A percentile compares a stretch with the other conserved stretches of the same genome.
Evolutionary conservation across 306 rosid genomes (phyloP).

Genomic region (Pterocarpus macrocarpus): DNA sequence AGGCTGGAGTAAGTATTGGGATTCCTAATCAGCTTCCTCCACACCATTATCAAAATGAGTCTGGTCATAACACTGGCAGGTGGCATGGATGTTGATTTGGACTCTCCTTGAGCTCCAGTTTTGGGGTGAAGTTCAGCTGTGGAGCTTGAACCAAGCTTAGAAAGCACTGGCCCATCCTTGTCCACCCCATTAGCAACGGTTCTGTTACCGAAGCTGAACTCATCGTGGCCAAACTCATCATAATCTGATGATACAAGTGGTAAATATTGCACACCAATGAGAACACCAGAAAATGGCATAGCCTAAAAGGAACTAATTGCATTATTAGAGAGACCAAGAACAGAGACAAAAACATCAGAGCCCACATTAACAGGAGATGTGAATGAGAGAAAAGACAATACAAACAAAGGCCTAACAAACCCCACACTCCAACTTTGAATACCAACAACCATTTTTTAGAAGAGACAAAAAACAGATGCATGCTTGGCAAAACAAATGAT

Average conservation of each 20-base stretch:
- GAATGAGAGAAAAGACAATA: constrained; percentile 7
- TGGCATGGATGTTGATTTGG: constrained; percentile 73
- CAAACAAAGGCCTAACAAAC: constrained; percentile 45
- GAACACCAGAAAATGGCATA: constrained; percentile 26
- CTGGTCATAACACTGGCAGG: constrained; percentile 89
- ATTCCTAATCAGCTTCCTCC: constrained; percentile 83
- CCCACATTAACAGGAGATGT: background rate
- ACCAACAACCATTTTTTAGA: constrained; percentile 34
- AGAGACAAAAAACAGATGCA: constrained; percentile 43
- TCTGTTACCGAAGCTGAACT: constrained; percentile 87
- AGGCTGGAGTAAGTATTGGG: constrained; percentile 91
- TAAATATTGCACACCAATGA: background rate
- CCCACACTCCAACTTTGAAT: constrained; percentile 47
- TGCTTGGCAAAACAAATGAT: background rate
- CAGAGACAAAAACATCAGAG: background rate
- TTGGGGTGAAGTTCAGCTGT: constrained; percentile 85
- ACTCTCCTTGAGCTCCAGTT: constrained; percentile 51
- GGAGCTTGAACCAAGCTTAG: constrained; percentile 86
- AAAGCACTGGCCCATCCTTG: constrained; percentile 75
- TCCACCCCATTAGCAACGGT: constrained; percentile 63
- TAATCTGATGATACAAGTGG: constrained; percentile 54
- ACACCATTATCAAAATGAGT: constrained; percentile 85
- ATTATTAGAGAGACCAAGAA: constrained; percentile 39
- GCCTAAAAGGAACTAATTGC: background rate
- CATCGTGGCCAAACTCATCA: constrained; percentile 77